Evolutionary conservation across 2,329 filamentous ascomycete genomes (phyloP), one percentile per base, ranked within the genome.

Genomic region (Orbilia quercus): DNA sequence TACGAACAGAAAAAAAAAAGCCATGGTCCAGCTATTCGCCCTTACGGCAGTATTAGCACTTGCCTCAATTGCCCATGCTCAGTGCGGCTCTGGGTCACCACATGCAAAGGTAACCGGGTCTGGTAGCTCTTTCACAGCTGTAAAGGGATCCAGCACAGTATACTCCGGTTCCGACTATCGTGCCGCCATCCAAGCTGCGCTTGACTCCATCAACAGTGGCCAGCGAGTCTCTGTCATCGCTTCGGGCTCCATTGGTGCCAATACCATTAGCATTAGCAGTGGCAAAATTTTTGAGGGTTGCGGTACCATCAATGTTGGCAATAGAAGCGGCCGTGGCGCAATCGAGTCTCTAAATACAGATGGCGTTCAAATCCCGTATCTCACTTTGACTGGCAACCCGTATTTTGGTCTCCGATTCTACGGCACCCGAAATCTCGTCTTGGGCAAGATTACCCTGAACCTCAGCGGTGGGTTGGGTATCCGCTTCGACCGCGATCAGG

Each of bases 241-340:
- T 0, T 85, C 84, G 0, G 85, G 85, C 2, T 84, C 84, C 45
- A 85, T 87, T 58, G 85, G 85, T 28, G 82, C 83, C n/a, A 82
- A 77, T 75, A 86, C 84, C 36, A 83, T 87, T 77, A 82, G 79
- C 22, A 82, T 87, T 73, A 75, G 77, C 34, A 84, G 82, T 76
- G 85, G 85, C 64, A 86, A 85, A 78, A 87, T 81, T 44, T 86
- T 87, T 51, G 85, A 87, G 75, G 85, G 84, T 31, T 87, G 85
- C 77, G 85, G 85, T 44, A 86, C 85, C 47, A 85, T 87, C 78
- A 81, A 86, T 65, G 81, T 80, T 0, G 82, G 76, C 22, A 78
- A 77, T 63, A 81, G 79, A 2, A 75, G 77, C 36, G 84, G 83
- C 0, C 82, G 81, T 18, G 85, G 85, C 16, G 84, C 85, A 48